Evolutionary conservation across 2,329 filamentous ascomycete species (phyloP), one percentile per base, ranked within the genome.

Genomic region (Hysterium pulicare): DNA sequence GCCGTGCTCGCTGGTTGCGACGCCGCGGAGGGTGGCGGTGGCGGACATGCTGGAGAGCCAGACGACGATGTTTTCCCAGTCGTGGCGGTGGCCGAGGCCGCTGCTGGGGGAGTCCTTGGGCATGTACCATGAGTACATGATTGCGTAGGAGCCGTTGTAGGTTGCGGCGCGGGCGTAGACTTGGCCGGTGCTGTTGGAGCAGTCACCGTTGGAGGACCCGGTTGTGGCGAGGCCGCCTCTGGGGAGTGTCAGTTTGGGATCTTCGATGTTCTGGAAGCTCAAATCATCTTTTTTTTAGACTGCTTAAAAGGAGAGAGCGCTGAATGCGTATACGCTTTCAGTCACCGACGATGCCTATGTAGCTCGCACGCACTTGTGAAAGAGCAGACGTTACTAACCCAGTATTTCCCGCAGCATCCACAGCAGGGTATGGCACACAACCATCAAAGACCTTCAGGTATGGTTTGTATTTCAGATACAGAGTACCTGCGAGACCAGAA

Each of bases 371-470:
- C 13, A 20, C 5, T 11, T 16, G 17, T 42, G 9, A 34, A 16
- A 34, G 13, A 15, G 13, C 7, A 28, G 8, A 28, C n/a, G n/a
- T n/a, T n/a, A 51, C 68, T 45, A 59, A 82, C 79, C 72, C 69
- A 13, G 76, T 82, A 50, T 83, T 71, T 2, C 81, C 81, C 0
- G 66, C 59, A 0, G 71, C 70, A 47, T 84, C 76, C 1, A 84
- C 80, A 1, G 75, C 80, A 0, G 80, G 79, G 54, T 81, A 84
- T 0, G 80, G 78, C 7, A 83, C 79, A 47, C 81, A 84, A 34
- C 81, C 80, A 51, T 78, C 77, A 15, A 71, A 69, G 4, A 82
- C 74, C 9, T 78, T 52, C 5, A 82, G 68, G 40, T 68, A 71
- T 0, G 78, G 79, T 61, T 82, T 73, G 61, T 79, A 82, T 40